Conservation (phyloP, 768 basidiomycete species). For the Pisolithus sp. region DNA sequence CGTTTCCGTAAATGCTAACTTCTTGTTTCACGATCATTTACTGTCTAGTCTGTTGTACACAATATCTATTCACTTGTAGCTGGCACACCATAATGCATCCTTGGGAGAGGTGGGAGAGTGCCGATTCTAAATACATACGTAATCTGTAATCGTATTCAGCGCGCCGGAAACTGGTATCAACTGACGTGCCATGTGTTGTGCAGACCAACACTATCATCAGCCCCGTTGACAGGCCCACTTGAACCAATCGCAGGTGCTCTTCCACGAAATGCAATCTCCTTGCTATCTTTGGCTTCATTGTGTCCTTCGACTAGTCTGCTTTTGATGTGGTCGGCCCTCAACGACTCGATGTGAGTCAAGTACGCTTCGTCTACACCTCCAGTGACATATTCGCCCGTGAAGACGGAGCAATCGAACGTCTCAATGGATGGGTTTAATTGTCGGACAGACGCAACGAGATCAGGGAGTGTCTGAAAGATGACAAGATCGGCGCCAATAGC, state of each 20-base stretch:
- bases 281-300: slow-evolving; percentile 13
- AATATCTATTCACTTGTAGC: slow-evolving; percentile 4
- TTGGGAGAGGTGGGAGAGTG: background rate
- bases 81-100: background rate
- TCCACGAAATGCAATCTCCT: slow-evolving; percentile 25
- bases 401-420: slow-evolving; percentile 94
- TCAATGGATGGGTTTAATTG: slow-evolving; percentile 74
- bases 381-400: slow-evolving; percentile 94
- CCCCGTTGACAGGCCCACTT: slow-evolving; percentile 48
- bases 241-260: slow-evolving; percentile 24
- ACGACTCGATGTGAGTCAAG: slow-evolving; percentile 61
- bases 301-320: slow-evolving; percentile 36
- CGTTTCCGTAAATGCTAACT: background rate
- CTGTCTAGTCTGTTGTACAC: background rate
- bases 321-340: slow-evolving; percentile 81
- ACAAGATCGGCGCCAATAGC: slow-evolving; percentile 93
- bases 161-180: slow-evolving; percentile 12
- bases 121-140: background rate
- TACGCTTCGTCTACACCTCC: slow-evolving; percentile 86
- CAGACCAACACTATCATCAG: slow-evolving; percentile 73
- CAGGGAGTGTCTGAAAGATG: slow-evolving; percentile 89
- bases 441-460: slow-evolving; percentile 80
- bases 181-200: slow-evolving; percentile 61
- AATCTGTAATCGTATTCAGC: background rate
- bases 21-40: background rate